Evolutionary conservation across 179 eudicot species (phyloP), one percentile per base, ranked within the genome.

Genomic region (Patellifolia procumbens): DNA sequence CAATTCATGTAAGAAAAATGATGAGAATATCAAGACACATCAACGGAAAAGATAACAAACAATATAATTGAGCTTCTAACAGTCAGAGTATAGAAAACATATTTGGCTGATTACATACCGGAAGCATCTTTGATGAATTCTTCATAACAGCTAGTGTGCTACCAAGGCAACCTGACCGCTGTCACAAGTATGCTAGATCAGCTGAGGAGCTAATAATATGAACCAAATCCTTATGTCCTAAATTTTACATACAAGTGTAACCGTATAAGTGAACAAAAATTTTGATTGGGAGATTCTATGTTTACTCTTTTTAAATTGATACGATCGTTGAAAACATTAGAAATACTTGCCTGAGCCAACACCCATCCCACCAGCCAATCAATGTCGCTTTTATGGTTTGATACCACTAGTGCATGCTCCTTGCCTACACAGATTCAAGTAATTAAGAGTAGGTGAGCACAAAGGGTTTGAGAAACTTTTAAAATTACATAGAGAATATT

Each of bases 81-180:
- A 22, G 19, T 49, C 72, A 56, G 4, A 37, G 34, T 28, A 68
- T 48, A 48, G 62, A 58, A 66, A 43, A 28, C 35, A 26, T 9
- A 28, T 59, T 24, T 86, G 63, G 71, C 22, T 49, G 39, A 69
- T 17, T 51, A 79, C 96, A 79, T 64, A 91, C 96, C 45, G 96
- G 96, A 49, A 91, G 88, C 70, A 71, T 80, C 65, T 83, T 83
- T 26, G 85, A 80, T 61, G 86, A 82, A 43, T 86, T 89, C 85
- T 91, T 91, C 83, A 89, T 83, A 19, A 93, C 86, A 76, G 98
- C 97, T 64, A 91, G 78, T 63, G 95, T 45, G 81, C 98, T 89
- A 79, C 98, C 97, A 69, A 93, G 92, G 84, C 98, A 93, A 78
- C 93, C 95, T 72, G 91, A 77, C 68, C 98, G 83, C 98, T 93